Evolutionary conservation across 352 stramenopile species (phyloP).

Genomic region (Phytophthora pini): DNA sequence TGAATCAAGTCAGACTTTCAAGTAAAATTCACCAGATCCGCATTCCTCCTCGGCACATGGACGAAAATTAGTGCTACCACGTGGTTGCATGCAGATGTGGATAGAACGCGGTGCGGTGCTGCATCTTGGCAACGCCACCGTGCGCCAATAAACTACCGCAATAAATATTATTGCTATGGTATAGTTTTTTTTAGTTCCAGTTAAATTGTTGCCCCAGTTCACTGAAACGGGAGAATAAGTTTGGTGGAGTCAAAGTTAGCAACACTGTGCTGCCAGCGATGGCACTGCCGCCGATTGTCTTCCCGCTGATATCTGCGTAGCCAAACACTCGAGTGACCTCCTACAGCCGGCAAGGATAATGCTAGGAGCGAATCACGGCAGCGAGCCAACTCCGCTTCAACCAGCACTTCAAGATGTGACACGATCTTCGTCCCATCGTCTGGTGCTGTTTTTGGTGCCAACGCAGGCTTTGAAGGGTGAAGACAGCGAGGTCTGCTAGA

Average conservation of each 20-base stretch:
- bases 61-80: constrained; percentile 2
- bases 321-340: neutral
- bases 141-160: constrained; percentile 5
- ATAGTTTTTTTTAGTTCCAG: too few relatives aligned
- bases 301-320: neutral
- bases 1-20: constrained; percentile 21
- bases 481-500: neutral
- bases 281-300: neutral
- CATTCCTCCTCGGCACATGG: constrained; percentile 20
- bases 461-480: constrained; percentile 6
- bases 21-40: constrained; percentile 11
- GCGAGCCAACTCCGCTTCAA: constrained; percentile 18
- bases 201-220: constrained; percentile 1
- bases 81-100: constrained; percentile 2
- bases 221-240: constrained; percentile 26
- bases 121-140: constrained; percentile 3
- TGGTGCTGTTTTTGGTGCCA: constrained; percentile 15
- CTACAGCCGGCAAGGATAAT: neutral
- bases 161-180: too few relatives aligned
- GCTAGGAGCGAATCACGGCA: constrained; percentile 7
- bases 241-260: neutral
- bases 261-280: too few relatives aligned
- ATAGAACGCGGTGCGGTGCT: constrained; percentile 1
- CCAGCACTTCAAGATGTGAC: constrained; percentile 30
- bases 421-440: constrained; percentile 20